Base-by-base conservation (phyloP, 129 eudicot species). In the Flaveria trinervia region DNA sequence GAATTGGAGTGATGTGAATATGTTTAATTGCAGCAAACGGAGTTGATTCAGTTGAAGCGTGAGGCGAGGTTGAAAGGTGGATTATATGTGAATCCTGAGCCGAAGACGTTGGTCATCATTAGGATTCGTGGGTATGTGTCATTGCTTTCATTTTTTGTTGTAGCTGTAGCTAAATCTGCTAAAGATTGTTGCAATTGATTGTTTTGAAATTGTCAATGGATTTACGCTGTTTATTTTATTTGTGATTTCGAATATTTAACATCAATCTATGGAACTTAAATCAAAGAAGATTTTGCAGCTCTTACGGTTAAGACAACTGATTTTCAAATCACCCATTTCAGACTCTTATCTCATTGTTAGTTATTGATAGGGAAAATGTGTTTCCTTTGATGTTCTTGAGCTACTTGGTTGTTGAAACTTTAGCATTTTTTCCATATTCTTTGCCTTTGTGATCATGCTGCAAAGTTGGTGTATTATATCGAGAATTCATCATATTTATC, bases 11-110 rank as follows among this genome's bases (percentile, higher is more conserved):
- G 2, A 49, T 28, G 14, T 13, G 33, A 2, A 1, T 30, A 3
- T 18, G 2, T 55, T 0, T 55, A 7, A 20, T 33, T 86, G 59
- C 74, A 90, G 95, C 88, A 86, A 66, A 88, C 62, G 79, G 88
- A 88, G 77, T 49, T 86, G 80, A 86, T 92, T 49, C 85, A 76
- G 8, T 30, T 92, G 87, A 92, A 88, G 82, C 89, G 93, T 26
- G 93, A 92, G 73, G 96, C 96, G 3, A 82, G 92, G 39, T 74
- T 92, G 83, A 92, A 92, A 75, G 97, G 97, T 54, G 97, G 97
- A 16, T 92, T 92, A 50, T 92, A 92, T 79, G 97, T 92, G 20
- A 88, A 84, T 26, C 96, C 97, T 2, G 96, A 92, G 61, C 91
- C 96, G 39, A 89, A 92, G 88, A 86, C 89, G 62, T 54, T 92